Base-by-base conservation (phyloP, 768 basidiomycete species). In the Lyophyllum atratum region DNA sequence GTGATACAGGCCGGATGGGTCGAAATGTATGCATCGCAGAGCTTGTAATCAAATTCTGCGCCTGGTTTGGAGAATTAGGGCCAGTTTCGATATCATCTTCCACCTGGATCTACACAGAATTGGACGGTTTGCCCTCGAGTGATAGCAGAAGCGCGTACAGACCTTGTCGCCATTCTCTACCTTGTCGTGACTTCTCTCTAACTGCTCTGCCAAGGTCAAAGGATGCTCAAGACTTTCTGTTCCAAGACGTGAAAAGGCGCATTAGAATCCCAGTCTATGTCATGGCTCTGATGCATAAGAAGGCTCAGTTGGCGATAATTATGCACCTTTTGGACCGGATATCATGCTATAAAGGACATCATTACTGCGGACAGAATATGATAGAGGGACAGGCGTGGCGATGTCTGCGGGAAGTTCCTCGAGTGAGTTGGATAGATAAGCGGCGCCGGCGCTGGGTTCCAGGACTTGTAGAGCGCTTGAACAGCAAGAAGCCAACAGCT, bases 301-400 rank as follows among this genome's bases (percentile, higher is more conserved):
- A 53, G 24, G 7, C 22, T n/a, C 11, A 22, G 21, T 5, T 3
- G 10, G 25, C 31, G 21, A 6, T n/a, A 17, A 15, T 25, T 9
- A 40, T 56, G 29, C 51, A 67, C 65, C 64, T 63, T 56, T 59
- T n/a, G 61, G 55, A 33, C 59, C 59, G 22, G 66, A 70, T 33
- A 73, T 70, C 71, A 73, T 71, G 6, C 65, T 61, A 37, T 63
- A 51, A 8, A 73, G 50, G n/a, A 69, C 70, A 11, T 61, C 61
- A 25, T 61, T 64, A 52, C 68, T 70, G 26, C 69, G 69, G 25
- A 66, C 67, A 37, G 63, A 65, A 49, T 69, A 71, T 5, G 68
- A 64, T 7, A 72, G 50, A n/a, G 71, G 69, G 10, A 73, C 62
- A 25, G 72, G 72, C 14, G 71, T 66, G 3, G 60, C 66, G 26